A percentile compares a stretch with the other conserved stretches of the same genome.
phyloP scores from a whole-genome alignment of 768 basidiomycete species.

The Suillus americanus region DNA sequence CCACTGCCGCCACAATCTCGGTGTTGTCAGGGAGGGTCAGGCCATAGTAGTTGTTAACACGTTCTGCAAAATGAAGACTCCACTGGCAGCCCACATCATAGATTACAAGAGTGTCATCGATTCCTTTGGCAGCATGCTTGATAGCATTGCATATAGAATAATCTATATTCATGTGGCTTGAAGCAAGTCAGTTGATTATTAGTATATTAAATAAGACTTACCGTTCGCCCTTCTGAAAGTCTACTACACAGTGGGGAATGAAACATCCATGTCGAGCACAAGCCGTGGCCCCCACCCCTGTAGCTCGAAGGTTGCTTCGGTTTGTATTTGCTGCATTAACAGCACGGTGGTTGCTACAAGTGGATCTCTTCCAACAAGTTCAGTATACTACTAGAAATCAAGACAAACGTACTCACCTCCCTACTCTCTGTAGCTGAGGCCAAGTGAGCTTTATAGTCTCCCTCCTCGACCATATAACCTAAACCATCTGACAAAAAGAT shows the following conservation, averaged over 20 bases:
- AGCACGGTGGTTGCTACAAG: conserved; percentile 17
- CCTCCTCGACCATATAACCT: too few species aligned
- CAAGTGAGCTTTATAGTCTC: too few species aligned
- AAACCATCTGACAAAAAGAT: too few species aligned
- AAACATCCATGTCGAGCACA: conserved; percentile 33
- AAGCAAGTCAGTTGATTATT: background rate
- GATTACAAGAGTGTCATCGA: conserved; percentile 13
- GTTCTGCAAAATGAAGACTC: conserved; percentile 14
- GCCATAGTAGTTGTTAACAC: background rate
- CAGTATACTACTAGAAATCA: background rate
- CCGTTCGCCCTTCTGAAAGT: conserved; percentile 32
- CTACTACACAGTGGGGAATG: conserved; percentile 27
- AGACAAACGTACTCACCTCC: conserved; percentile 1
- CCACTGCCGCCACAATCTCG: conserved; percentile 19
- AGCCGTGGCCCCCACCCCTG: conserved; percentile 28
- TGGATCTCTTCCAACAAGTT: conserved; percentile 7
- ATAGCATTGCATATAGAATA: conserved; percentile 25
- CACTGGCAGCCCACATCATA: conserved; percentile 35
- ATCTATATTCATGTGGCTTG: conserved; percentile 30
- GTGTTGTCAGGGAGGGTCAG: background rate
- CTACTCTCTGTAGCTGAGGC: background rate
- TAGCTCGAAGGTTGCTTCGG: conserved; percentile 19
- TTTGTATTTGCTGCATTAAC: conserved; percentile 17
- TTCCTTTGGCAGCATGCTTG: conserved; percentile 1
- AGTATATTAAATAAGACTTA: conserved; percentile 7